Conservation (phyloP, 2,329 filamentous ascomycete species). For the Fusarium pseudonygamai region DNA sequence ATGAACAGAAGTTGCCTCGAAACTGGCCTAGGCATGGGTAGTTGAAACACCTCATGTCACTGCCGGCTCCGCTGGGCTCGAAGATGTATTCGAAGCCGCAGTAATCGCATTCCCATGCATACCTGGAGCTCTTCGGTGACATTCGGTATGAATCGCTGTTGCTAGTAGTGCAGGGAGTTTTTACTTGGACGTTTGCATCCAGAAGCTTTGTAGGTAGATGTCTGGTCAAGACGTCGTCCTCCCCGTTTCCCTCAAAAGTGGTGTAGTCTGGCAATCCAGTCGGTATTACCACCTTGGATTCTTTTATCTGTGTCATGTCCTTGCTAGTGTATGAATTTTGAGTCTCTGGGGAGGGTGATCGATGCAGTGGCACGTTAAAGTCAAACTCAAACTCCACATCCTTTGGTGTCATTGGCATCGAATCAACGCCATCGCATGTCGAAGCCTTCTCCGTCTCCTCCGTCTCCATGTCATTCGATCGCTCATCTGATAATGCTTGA, state of each 20-base stretch:
- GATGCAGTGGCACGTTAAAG: background rate
- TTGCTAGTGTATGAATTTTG: rapidly evolving
- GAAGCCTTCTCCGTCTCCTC: background rate
- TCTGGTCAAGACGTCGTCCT: no score
- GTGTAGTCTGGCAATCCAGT: background rate
- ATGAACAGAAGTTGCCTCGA: background rate
- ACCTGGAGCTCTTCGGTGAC: background rate
- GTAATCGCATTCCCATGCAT: background rate
- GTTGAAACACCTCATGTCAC: background rate
- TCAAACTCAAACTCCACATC: background rate
- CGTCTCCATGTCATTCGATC: rapidly evolving
- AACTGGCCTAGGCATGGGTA: background rate
- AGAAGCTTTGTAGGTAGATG: background rate
- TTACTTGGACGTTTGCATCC: background rate
- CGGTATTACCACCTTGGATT: background rate
- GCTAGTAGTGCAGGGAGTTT: background rate
- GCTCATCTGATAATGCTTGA: background rate
- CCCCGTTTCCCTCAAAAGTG: rapidly evolving
- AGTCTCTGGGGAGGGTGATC: background rate
- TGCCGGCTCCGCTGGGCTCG: background rate
- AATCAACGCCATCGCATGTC: background rate
- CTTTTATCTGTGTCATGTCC: rapidly evolving
- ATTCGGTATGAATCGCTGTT: background rate
- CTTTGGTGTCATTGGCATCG: background rate
- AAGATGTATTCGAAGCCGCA: background rate